Base-by-base conservation (phyloP, 805 yeast species). In the Torulaspora gathmanii region DNA sequence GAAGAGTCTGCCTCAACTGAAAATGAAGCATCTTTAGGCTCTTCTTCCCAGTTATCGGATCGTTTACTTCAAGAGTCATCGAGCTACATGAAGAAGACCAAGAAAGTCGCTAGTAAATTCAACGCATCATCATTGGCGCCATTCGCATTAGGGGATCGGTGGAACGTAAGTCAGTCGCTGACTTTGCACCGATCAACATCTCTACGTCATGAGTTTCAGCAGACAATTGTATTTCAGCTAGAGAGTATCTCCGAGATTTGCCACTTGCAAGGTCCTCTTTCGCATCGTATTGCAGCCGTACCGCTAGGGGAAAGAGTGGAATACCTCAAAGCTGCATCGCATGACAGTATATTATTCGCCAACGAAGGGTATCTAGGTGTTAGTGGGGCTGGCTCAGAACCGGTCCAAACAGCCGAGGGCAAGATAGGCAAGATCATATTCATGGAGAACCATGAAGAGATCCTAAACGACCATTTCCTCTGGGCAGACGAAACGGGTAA, bases 401-500 rank as follows among this genome's bases (percentile, higher is more conserved):
- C 30, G 11, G 25, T 27, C 8, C 15, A 20, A 10, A 1, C 33
- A 8, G 15, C 42, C 5, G 34, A 31, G 2, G 23, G 15, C 20
- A 25, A 37, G 6, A n/a, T 35, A 1, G 49, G 19, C 15, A 45
- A 44, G 15, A 49, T 54, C 4, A 49, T 55, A 9, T 43, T 53
- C 11, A 43, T 55, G 44, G 44, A 40, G 3, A 25, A 45, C 6
- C 54, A 55, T 36, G 45, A 46, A 12, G 29, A 40, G n/a, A 41
- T 56, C 9, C 44, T 46, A 17, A 45, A 44, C 8, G 53, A 53
- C 9, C 42, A 48, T 35, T 44, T 53, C 33, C 15, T 54, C 9
- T 44, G 50, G 46, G 60, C 50, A 15, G 51, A 50, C 31, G 43
- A 44, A 2, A 33, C 36, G 11, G 63, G 63, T 10, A 46, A 44